phyloP scores from a whole-genome alignment of 2,329 filamentous ascomycete species.

The Grosmannia clavigera region DNA sequence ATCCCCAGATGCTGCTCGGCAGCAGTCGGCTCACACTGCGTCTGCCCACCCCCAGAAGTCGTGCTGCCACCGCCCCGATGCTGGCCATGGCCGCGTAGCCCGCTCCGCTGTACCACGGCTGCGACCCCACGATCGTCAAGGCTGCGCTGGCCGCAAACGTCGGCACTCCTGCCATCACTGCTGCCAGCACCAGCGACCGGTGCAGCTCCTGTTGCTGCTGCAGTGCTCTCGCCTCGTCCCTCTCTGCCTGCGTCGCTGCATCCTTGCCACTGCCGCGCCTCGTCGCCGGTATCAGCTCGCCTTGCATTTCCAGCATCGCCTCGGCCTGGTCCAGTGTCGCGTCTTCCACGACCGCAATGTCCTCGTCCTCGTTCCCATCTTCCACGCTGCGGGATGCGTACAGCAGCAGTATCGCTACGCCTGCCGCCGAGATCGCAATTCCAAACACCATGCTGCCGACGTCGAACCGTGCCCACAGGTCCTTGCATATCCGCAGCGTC shows the following conservation, averaged over 20 bases:
- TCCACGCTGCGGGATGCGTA: slow-evolving; percentile 54
- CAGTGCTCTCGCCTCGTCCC: slow-evolving; percentile 44
- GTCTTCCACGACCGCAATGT: slow-evolving; percentile 31
- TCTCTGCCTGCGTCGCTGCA: slow-evolving; percentile 33
- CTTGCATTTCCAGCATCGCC: slow-evolving; percentile 40
- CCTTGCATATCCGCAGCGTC: slow-evolving; percentile 68
- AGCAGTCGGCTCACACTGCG: slow-evolving; percentile 36
- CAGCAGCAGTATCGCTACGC: slow-evolving; percentile 56
- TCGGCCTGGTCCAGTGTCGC: slow-evolving; percentile 47
- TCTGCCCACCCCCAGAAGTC: slow-evolving; percentile 30
- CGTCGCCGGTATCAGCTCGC: slow-evolving; percentile 3
- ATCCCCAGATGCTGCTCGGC: slow-evolving; percentile 77
- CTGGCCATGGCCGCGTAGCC: slow-evolving; percentile 33
- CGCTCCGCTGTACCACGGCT: slow-evolving; percentile 25
- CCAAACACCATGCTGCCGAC: slow-evolving; percentile 74
- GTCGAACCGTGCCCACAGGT: slow-evolving; percentile 87
- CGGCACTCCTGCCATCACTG: slow-evolving; percentile 21
- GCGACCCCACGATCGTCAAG: neutral
- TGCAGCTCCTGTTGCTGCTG: slow-evolving; percentile 34
- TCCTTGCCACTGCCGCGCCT: neutral
- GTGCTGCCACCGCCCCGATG: slow-evolving; percentile 25
- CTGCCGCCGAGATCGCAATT: slow-evolving; percentile 54
- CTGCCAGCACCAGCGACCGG: slow-evolving; percentile 26
- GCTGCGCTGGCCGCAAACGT: neutral
- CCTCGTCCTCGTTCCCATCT: slow-evolving; percentile 15